These are phyloP conservation scores for Boletus reticulatus DNA, from an alignment of 768 basidiomycete genomes.

Conservation along the genomic window DNA sequence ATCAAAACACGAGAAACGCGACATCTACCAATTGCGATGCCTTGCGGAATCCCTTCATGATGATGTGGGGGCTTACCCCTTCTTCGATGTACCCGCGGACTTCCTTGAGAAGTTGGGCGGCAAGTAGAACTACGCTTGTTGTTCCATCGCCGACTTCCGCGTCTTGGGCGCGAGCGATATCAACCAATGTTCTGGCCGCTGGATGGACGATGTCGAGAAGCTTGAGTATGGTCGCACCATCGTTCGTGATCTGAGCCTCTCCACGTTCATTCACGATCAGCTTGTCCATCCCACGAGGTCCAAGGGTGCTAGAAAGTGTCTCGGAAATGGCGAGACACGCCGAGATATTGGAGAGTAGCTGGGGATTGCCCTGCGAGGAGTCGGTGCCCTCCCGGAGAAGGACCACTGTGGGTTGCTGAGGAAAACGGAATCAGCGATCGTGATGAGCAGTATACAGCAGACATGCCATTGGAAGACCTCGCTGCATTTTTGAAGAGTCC, in stretches of 20 bases:
- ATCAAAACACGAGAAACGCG: slow-evolving; percentile 1
- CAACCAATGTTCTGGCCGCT: slow-evolving; percentile 95
- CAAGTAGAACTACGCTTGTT: slow-evolving; percentile 92
- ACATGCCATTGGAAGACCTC: slow-evolving; percentile 73
- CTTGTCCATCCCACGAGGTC: slow-evolving; percentile 99
- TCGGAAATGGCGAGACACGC: slow-evolving; percentile 93
- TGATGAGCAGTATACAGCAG: neutral
- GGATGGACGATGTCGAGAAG: slow-evolving; percentile 98
- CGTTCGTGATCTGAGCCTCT: slow-evolving; percentile 98
- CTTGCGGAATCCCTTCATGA: slow-evolving; percentile 93
- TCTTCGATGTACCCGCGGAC: slow-evolving; percentile 91
- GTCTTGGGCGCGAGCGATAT: slow-evolving; percentile 97
- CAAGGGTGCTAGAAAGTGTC: slow-evolving; percentile 92
- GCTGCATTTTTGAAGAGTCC: slow-evolving; percentile 65
- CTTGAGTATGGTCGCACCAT: slow-evolving; percentile 98
- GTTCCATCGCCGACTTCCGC: slow-evolving; percentile 99
- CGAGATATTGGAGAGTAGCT: slow-evolving; percentile 92
- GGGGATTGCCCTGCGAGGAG: slow-evolving; percentile 90
- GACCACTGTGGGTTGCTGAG: slow-evolving; percentile 94
- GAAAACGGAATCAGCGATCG: slow-evolving; percentile 16
- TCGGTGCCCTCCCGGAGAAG: slow-evolving; percentile 96
- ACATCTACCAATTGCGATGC: slow-evolving; percentile 77
- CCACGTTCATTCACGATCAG: slow-evolving; percentile 92
- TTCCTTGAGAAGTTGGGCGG: slow-evolving; percentile 93
- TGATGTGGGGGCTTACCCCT: slow-evolving; percentile 94